Conservation (phyloP, 1,139 yeast genomes). For the Suhomyces choctaworum region DNA sequence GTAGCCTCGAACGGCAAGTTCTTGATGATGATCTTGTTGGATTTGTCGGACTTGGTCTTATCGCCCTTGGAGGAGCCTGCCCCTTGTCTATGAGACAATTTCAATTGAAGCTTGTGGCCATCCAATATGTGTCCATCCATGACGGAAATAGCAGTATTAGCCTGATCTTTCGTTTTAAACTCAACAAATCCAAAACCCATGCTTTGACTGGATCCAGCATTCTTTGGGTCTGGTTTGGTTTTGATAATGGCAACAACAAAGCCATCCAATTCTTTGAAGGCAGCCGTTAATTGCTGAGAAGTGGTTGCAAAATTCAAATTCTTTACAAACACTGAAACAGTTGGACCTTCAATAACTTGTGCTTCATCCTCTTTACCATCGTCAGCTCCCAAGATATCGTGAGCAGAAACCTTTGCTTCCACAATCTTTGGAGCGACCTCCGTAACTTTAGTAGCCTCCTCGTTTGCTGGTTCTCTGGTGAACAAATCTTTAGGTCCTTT, state of each 20-base stretch:
- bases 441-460: slow-evolving; percentile 28
- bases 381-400: slow-evolving; percentile 42
- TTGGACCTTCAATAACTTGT: slow-evolving; percentile 58
- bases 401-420: slow-evolving; percentile 44
- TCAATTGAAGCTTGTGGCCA: slow-evolving; percentile 88
- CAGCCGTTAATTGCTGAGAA: slow-evolving; percentile 51
- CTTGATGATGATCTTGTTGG: slow-evolving; percentile 85
- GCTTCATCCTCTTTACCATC: slow-evolving; percentile 34
- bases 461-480: slow-evolving; percentile 52
- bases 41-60: slow-evolving; percentile 39
- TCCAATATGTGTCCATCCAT: slow-evolving; percentile 80
- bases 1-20: slow-evolving; percentile 96
- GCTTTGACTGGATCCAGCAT: slow-evolving; percentile 61
- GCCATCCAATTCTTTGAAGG: slow-evolving; percentile 73
- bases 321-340: slow-evolving; percentile 86
- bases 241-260: slow-evolving; percentile 82
- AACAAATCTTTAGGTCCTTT: slow-evolving; percentile 90
- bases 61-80: slow-evolving; percentile 20
- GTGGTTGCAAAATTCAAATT: slow-evolving; percentile 87
- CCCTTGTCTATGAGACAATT: slow-evolving; percentile 74
- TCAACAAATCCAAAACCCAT: slow-evolving; percentile 99
- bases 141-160: slow-evolving; percentile 68
- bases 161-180: slow-evolving; percentile 75
- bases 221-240: slow-evolving; percentile 85
- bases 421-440: slow-evolving; percentile 28